Evolutionary conservation across 441 rosid genomes (phyloP).

Genomic region (Aquilaria agallochum): DNA sequence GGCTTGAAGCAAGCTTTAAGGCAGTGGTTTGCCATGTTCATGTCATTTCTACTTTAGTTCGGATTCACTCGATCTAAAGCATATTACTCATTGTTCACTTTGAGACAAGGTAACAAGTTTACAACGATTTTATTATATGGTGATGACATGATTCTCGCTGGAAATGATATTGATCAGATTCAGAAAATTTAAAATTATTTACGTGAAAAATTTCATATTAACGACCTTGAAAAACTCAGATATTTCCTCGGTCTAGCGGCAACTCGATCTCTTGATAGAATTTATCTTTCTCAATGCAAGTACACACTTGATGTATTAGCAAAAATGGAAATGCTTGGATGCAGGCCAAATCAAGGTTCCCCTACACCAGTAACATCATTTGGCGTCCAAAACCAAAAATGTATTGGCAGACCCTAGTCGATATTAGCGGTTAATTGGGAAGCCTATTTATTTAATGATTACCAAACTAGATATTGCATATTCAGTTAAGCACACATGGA

Average conservation of each 20-base stretch:
- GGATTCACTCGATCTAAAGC: neutral
- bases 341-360: neutral
- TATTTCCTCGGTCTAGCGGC: neutral
- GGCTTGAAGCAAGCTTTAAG: neutral
- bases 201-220: neutral
- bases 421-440: neutral
- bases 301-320: neutral
- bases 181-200: neutral
- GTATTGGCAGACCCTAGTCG: neutral
- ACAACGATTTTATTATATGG: neutral
- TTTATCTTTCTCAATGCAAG: neutral
- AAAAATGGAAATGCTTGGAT: neutral
- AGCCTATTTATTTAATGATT: neutral
- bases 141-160: conserved; percentile 4
- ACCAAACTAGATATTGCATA: neutral
- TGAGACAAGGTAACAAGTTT: neutral
- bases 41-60: neutral
- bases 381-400: neutral
- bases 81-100: conserved; percentile 1
- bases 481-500: neutral
- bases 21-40: too few relatives aligned
- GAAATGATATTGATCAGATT: neutral
- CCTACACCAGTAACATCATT: neutral
- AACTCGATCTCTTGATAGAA: neutral
- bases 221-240: neutral